phyloP scores from a whole-genome alignment of 78 protist species.

The Polysphondylium violaceum region DNA sequence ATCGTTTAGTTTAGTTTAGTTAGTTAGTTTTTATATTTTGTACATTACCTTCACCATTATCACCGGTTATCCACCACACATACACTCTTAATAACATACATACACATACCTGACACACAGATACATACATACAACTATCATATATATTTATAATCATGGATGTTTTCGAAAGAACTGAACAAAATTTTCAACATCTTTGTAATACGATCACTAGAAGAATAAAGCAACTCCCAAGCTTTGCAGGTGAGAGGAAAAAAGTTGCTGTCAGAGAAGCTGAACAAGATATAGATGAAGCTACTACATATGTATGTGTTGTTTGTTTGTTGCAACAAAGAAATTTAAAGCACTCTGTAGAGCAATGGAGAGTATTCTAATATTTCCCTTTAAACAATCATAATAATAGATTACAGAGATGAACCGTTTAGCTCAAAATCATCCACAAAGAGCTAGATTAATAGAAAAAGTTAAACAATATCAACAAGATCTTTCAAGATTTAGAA shows the following conservation, averaged over 20 bases:
- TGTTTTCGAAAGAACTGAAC: constrained; percentile 56
- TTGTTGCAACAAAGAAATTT: no score
- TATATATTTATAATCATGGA: constrained; percentile 19
- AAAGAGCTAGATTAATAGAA: constrained; percentile 41
- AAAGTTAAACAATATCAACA: constrained; percentile 63
- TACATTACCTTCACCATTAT: no score
- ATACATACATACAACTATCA: no score
- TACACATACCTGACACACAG: no score
- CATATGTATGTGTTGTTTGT: constrained; percentile 18
- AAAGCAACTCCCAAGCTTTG: constrained; percentile 56
- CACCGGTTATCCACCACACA: no score
- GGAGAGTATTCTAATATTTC: no score
- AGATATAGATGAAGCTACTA: constrained; percentile 54
- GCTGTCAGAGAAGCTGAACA: constrained; percentile 69
- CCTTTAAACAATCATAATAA: neutral
- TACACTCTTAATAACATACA: no score
- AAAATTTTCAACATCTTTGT: constrained; percentile 62
- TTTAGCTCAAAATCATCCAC: constrained; percentile 49
- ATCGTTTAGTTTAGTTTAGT: no score
- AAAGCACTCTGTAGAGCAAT: no score
- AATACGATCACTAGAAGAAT: constrained; percentile 59
- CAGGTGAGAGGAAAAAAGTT: constrained; percentile 50
- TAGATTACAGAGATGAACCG: constrained; percentile 53
- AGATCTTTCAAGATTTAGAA: constrained; percentile 44
- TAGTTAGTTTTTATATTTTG: no score